Conservation (phyloP, 768 basidiomycete species). For the Gymnopilus dilepis region DNA sequence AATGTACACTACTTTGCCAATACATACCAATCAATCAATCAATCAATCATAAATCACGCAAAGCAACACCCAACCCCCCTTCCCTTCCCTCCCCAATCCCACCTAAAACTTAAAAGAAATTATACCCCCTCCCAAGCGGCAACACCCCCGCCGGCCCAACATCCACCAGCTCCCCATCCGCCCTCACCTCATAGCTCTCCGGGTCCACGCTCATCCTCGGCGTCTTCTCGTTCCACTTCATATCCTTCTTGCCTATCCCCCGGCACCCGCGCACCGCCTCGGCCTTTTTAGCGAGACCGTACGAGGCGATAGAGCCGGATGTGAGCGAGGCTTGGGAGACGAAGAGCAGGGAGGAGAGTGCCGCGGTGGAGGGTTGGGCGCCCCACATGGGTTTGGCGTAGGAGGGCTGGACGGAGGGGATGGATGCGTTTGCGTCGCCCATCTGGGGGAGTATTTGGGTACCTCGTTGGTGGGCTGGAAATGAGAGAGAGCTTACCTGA, state of each 20-base stretch:
- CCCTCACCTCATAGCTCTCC: conserved; percentile 87
- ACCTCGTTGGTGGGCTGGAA: too few relatives aligned
- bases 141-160: conserved; percentile 73
- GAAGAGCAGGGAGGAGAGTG: conserved; percentile 85
- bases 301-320: conserved; percentile 62
- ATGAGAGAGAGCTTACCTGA: conserved; percentile 55
- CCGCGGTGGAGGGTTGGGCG: conserved; percentile 73
- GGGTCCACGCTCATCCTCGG: conserved; percentile 92
- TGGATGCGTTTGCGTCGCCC: conserved; percentile 97
- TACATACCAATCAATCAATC: too few relatives aligned
- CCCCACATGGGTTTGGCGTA: conserved; percentile 96
- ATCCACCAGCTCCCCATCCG: conserved; percentile 79
- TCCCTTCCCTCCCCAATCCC: neutral
- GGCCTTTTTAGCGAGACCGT: conserved; percentile 71
- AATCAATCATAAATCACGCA: neutral
- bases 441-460: conserved; percentile 53
- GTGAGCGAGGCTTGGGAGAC: conserved; percentile 78
- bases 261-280: conserved; percentile 83
- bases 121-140: conserved; percentile 76
- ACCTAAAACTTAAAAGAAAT: conserved; percentile 62
- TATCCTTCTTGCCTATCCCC: conserved; percentile 78
- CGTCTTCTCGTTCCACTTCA: conserved; percentile 89
- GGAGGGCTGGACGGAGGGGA: conserved; percentile 93
- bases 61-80: neutral
- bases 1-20: too few relatives aligned